phyloP scores from a whole-genome alignment of 441 rosid genomes.

The Capsella rubella region DNA sequence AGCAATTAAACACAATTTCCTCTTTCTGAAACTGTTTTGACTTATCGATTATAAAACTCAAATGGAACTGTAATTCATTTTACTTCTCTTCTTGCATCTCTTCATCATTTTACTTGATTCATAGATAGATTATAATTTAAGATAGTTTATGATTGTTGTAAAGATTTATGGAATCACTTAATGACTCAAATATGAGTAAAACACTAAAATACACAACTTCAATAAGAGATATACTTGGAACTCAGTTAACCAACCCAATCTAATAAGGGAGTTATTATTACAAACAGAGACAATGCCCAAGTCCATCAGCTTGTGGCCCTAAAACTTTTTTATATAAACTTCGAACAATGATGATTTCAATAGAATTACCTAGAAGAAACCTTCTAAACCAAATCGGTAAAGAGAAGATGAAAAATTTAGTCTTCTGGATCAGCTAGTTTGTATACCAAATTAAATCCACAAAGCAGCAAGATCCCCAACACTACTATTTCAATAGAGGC shows the following conservation, averaged over 20 bases:
- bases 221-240: not conserved
- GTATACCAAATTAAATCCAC: constrained; percentile 20
- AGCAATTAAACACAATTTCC: no score
- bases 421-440: constrained; percentile 6
- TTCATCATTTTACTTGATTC: no score
- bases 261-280: constrained; percentile 17
- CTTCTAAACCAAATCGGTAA: constrained; percentile 16
- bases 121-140: no score
- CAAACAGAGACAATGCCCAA: constrained; percentile 15
- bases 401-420: constrained; percentile 5
- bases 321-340: constrained; percentile 19
- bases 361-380: constrained; percentile 31
- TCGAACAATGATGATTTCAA: constrained; percentile 9
- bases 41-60: no score
- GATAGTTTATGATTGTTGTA: not conserved
- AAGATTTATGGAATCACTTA: not conserved
- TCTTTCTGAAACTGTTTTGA: no score
- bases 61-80: no score
- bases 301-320: not conserved
- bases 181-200: not conserved
- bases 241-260: constrained; percentile 9
- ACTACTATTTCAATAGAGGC: constrained; percentile 12
- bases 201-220: not conserved
- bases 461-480: constrained; percentile 16
- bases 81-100: no score